Conservation (phyloP, 129 eudicot genomes). For the Pittosporum tobira region DNA sequence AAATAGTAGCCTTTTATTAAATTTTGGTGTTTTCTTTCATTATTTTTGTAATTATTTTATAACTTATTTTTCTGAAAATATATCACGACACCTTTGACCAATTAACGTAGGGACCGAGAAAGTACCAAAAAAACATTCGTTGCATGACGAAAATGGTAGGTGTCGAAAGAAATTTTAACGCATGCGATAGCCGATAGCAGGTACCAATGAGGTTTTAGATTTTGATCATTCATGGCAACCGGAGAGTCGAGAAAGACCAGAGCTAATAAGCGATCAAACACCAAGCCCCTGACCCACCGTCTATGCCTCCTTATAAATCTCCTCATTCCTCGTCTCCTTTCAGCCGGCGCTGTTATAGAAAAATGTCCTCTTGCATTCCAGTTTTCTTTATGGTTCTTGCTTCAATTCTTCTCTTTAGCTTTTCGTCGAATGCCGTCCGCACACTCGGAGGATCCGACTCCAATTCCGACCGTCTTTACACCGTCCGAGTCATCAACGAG, state of each 20-base stretch:
- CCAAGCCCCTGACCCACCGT: slow-evolving; percentile 13
- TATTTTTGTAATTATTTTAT: too few species aligned
- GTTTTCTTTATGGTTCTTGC: slow-evolving; percentile 12
- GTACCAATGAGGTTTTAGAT: too few species aligned
- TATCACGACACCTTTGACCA: too few species aligned
- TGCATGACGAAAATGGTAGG: too few species aligned
- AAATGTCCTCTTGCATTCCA: slow-evolving; percentile 22
- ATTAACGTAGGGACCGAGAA: too few species aligned
- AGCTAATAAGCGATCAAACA: slow-evolving; percentile 19
- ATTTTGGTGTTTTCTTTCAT: too few species aligned
- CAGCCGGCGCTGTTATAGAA: slow-evolving; percentile 13
- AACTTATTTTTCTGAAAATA: too few species aligned
- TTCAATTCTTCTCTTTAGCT: slow-evolving; percentile 20
- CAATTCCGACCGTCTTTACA: slow-evolving; percentile 20
- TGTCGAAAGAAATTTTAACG: too few species aligned
- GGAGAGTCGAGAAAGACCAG: slow-evolving; percentile 38
- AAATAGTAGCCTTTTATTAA: too few species aligned
- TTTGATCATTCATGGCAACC: slow-evolving; percentile 24
- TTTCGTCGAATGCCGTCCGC: slow-evolving; percentile 30
- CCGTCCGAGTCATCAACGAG: slow-evolving; percentile 46
- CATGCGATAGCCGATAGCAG: too few species aligned
- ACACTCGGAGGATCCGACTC: slow-evolving; percentile 22
- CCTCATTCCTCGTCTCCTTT: slow-evolving; percentile 14
- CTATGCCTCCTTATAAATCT: slow-evolving; percentile 23
- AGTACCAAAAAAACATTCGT: too few species aligned